Conservation (phyloP, 2,329 filamentous ascomycete species). For the Zymoseptoria tritici region DNA sequence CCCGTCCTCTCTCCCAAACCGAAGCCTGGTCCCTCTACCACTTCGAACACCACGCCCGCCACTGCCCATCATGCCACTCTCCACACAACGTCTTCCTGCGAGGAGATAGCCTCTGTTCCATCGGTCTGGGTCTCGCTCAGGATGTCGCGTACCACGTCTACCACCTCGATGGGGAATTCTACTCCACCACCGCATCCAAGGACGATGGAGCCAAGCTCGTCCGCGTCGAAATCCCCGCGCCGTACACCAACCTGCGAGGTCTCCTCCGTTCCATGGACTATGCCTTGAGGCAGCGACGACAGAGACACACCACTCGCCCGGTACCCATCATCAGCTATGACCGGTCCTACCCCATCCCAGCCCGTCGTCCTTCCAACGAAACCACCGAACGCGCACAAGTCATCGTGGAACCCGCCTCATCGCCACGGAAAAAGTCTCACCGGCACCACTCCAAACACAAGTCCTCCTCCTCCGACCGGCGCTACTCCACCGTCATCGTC, state of each 20-base stretch:
- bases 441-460: constrained; percentile 9
- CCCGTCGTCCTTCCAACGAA: constrained; percentile 23
- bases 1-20: constrained; percentile 33
- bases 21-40: constrained; percentile 43
- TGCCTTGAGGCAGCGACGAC: constrained; percentile 26
- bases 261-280: constrained; percentile 39
- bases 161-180: constrained; percentile 28
- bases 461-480: not conserved
- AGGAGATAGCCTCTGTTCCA: constrained; percentile 36
- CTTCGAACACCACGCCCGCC: constrained; percentile 42
- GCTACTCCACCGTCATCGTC: constrained; percentile 15
- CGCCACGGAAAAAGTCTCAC: not conserved
- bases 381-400: constrained; percentile 5
- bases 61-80: constrained; percentile 39
- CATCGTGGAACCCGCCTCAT: constrained; percentile 10
- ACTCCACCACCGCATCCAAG: constrained; percentile 15
- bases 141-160: constrained; percentile 40
- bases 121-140: constrained; percentile 38
- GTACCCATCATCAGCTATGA: constrained; percentile 38
- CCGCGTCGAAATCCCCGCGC: constrained; percentile 38
- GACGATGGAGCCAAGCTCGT: constrained; percentile 36
- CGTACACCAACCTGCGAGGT: constrained; percentile 34
- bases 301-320: constrained; percentile 1
- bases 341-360: constrained; percentile 35
- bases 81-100: constrained; percentile 37